Evolutionary conservation across 78 protist genomes (phyloP), one percentile per base, ranked within the genome.

Genomic region (Anaeramoeba flamelloides): DNA sequence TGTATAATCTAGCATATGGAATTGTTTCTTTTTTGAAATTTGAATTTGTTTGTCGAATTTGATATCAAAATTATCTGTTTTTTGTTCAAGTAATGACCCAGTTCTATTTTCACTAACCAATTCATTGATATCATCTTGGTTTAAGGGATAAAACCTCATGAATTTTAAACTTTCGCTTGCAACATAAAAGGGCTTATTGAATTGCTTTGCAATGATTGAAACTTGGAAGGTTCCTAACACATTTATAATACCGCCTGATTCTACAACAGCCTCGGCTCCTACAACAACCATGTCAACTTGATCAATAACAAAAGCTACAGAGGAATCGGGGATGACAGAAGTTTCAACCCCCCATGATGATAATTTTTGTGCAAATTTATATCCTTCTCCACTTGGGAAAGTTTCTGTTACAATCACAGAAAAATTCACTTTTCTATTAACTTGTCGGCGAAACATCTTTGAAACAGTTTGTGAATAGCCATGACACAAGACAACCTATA

Each of bases 201-300:
- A 76, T 2, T 87, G 92, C 40, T 86, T 4, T 3, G 99, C 99
- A 1, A 93, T 83, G 8, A 94, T 79, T 30, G 97, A 86, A 76
- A 76, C 17, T 38, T 78, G 81, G 40, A 1, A 83, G 8, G 82
- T 38, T n/a, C 91, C 77, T 0, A 87, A 75, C 85, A 82, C 83
- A 86, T 93, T 92, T 79, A 96, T 84, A 75, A 97, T 87, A 39
- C 99, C 99, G 4, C 99, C 99, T 38, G 40, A 89, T 81, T 97
- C 99, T 36, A 88, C 92, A 0, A 97, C 94, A 2, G 92, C 97
- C 41, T 94, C 97, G 0, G 98, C 98, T 30, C 99, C 99, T 33
- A 87, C 77, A 17, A 96, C 38, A 1, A 91, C 97, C 26, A 88
- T 4, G 65, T 93, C 95, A n/a, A 90, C 89, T 36, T 85, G 32